Conservation (phyloP, 2,329 filamentous ascomycete genomes). For the Talaromyces piceae region DNA sequence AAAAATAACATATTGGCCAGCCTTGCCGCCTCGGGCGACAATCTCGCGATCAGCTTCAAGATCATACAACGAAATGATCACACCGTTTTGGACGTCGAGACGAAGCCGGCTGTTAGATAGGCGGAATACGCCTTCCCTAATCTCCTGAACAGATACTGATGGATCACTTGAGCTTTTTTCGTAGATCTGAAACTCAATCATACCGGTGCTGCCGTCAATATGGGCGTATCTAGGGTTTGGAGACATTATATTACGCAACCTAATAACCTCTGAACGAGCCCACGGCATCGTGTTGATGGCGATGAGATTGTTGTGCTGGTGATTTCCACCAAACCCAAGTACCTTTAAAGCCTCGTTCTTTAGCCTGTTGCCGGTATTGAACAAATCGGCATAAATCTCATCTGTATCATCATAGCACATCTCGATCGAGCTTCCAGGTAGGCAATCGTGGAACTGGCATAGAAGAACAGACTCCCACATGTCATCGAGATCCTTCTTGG, state of each 20-base stretch:
- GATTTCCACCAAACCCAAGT: conserved; percentile 53
- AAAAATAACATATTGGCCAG: conserved; percentile 87
- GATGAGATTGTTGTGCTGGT: conserved; percentile 42
- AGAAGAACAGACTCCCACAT: conserved; percentile 93
- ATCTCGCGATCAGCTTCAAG: conserved; percentile 65
- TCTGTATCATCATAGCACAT: conserved; percentile 98
- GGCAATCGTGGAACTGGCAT: conserved; percentile 95
- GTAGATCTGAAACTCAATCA: conserved; percentile 28
- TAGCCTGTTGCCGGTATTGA: conserved; percentile 65
- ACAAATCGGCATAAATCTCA: conserved; percentile 77
- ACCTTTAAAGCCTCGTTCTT: conserved; percentile 61
- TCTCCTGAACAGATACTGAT: conserved; percentile 44
- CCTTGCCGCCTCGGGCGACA: conserved; percentile 64
- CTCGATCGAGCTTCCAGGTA: conserved; percentile 90
- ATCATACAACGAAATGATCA: conserved; percentile 80
- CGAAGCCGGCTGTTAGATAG: conserved; percentile 71
- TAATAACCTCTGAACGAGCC: conserved; percentile 67
- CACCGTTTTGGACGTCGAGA: conserved; percentile 65
- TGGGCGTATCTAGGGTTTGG: conserved; percentile 33
- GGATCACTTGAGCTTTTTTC: too few species aligned
- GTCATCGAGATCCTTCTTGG: conserved; percentile 83
- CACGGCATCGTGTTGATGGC: conserved; percentile 84
- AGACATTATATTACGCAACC: conserved; percentile 43
- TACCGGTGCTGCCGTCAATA: conserved; percentile 41
- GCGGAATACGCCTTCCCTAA: conserved; percentile 59